A percentile compares a stretch with the other conserved stretches of the same genome.
phyloP scores from a whole-genome alignment of 768 basidiomycete genomes.

The Termitomyces sp. region DNA sequence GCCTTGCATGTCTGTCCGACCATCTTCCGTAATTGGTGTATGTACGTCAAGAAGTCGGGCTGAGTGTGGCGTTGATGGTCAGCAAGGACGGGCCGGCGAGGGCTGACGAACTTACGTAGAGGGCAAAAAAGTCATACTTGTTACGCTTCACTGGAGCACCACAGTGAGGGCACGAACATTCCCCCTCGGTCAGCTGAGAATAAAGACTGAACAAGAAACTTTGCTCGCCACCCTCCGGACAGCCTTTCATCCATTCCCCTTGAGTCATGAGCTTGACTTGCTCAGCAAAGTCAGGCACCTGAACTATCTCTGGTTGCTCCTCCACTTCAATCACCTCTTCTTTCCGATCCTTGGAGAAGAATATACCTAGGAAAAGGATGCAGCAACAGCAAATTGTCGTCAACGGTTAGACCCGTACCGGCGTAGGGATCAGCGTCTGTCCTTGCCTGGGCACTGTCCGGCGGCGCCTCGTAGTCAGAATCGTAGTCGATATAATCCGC shows the following conservation, averaged over 20 bases:
- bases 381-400: conserved; percentile 5
- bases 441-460: conserved; percentile 32
- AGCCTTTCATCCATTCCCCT: conserved; percentile 97
- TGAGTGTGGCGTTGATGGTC: conserved; percentile 25
- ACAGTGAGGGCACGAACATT: conserved; percentile 72
- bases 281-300: conserved; percentile 37
- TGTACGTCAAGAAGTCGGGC: conserved; percentile 71
- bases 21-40: conserved; percentile 51
- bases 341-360: conserved; percentile 90
- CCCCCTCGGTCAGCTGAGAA: conserved; percentile 58
- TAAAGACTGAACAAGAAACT: conserved; percentile 84
- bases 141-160: conserved; percentile 53
- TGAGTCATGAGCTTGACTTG: conserved; percentile 70
- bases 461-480: conserved; percentile 61
- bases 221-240: conserved; percentile 91
- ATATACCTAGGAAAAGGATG: conserved; percentile 53
- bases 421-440: conserved; percentile 84
- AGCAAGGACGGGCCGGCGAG: neutral
- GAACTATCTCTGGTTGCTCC: conserved; percentile 59
- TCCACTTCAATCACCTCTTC: conserved; percentile 93
- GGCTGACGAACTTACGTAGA: conserved; percentile 55
- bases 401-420: conserved; percentile 36
- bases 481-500: conserved; percentile 77
- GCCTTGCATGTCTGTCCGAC: conserved; percentile 58
- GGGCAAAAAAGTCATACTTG: conserved; percentile 76